Evolutionary conservation across 768 basidiomycete genomes (phyloP).

Genomic region (Podaxis pistillaris): DNA sequence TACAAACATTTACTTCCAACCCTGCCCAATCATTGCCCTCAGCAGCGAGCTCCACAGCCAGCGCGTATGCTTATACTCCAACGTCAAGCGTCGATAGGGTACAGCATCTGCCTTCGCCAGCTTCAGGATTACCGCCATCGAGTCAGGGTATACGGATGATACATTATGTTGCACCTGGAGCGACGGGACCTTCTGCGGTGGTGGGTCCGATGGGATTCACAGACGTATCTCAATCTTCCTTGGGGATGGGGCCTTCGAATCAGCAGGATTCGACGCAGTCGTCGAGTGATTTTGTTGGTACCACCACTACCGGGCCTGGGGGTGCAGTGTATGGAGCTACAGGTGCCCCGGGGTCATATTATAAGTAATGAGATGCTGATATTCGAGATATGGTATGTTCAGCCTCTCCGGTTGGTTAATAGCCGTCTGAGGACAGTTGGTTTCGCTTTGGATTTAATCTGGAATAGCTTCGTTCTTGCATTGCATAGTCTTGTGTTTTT

Average conservation of each 20-base stretch:
- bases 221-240: not conserved
- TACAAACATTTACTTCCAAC: not conserved
- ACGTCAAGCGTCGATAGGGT: not conserved
- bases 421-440: not conserved
- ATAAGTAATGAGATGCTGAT: not conserved
- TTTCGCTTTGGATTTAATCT: not conserved
- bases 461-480: not conserved
- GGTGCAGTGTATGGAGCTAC: not conserved
- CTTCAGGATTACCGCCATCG: not conserved
- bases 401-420: not conserved
- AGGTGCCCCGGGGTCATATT: not conserved
- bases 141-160: conserved; percentile 9
- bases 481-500: not conserved
- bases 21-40: not conserved
- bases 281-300: not conserved
- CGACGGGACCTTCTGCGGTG: not conserved
- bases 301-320: not conserved
- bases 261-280: not conserved
- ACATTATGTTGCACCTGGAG: conserved; percentile 5
- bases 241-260: not conserved
- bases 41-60: not conserved
- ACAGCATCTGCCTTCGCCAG: not conserved
- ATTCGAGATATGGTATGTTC: not conserved
- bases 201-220: not conserved
- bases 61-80: not conserved